Conservation (phyloP, 768 basidiomycete species). For the Auriscalpium microsporum region DNA sequence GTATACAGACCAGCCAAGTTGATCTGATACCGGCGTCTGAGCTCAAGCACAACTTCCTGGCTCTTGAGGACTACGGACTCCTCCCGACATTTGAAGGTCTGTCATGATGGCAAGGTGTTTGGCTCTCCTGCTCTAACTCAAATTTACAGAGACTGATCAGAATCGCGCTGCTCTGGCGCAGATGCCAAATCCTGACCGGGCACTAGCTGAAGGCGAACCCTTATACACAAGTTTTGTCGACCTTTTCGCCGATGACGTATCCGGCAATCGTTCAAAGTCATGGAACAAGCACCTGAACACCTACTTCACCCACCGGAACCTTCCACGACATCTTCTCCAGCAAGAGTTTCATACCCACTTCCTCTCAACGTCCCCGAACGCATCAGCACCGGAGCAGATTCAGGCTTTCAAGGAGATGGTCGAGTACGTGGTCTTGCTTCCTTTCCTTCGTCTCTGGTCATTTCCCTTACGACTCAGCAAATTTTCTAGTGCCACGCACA, state of each 20-base stretch:
- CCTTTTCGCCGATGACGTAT: conserved; percentile 30
- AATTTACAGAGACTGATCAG: neutral
- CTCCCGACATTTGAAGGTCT: neutral
- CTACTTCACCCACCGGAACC: conserved; percentile 28
- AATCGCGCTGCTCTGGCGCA: neutral
- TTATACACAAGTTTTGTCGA: conserved; percentile 9
- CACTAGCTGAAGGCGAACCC: conserved; percentile 3
- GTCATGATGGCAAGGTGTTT: too few relatives aligned
- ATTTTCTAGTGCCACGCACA: conserved; percentile 23
- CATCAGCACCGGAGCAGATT: conserved; percentile 30
- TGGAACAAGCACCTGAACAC: conserved; percentile 40
- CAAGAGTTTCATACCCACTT: conserved; percentile 33
- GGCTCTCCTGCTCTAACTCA: neutral
- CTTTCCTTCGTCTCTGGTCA: neutral
- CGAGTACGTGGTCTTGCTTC: conserved; percentile 23
- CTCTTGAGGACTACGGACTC: neutral
- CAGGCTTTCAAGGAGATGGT: conserved; percentile 24
- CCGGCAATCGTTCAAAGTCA: conserved; percentile 35
- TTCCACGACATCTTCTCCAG: conserved; percentile 27
- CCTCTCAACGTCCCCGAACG: conserved; percentile 30
- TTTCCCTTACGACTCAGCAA: neutral
- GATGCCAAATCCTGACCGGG: conserved; percentile 6
- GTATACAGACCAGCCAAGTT: too few relatives aligned
- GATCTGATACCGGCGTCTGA: neutral
- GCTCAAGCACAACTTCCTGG: neutral